A percentile compares a stretch with the other conserved stretches of the same genome.
Conservation (phyloP, 1,284 basidiomycete genomes). For the Irpex lacteus region DNA sequence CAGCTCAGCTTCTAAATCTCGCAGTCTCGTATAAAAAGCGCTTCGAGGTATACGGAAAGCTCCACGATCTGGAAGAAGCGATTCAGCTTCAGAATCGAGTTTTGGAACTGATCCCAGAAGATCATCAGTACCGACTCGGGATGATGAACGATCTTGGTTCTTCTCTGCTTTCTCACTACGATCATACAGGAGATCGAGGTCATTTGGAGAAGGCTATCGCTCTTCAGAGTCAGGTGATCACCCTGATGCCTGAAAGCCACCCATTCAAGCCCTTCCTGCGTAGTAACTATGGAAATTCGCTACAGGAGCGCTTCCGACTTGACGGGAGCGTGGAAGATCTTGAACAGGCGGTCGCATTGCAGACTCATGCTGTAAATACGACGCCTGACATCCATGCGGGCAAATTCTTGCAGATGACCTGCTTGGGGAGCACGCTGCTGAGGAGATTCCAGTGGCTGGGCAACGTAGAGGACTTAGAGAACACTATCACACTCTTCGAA, state of each 20-base stretch:
- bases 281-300: not conserved
- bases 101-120: not conserved
- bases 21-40: not conserved
- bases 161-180: not conserved
- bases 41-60: not conserved
- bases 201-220: not conserved
- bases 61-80: not conserved
- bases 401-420: not conserved
- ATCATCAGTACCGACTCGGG: not conserved
- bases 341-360: not conserved
- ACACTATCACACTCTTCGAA: not conserved
- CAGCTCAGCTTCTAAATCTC: not conserved
- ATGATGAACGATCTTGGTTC: not conserved
- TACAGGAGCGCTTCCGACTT: not conserved
- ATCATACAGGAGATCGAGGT: not conserved
- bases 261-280: not conserved
- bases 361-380: not conserved
- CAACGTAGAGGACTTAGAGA: not conserved
- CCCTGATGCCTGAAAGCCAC: not conserved
- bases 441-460: not conserved
- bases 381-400: not conserved
- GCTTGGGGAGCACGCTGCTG: not conserved
- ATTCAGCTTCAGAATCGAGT: not conserved
- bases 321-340: not conserved
- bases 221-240: not conserved